These are phyloP conservation scores for Rhizopogon vesiculosus DNA, from an alignment of 768 basidiomycete genomes.

Conservation along the genomic window DNA sequence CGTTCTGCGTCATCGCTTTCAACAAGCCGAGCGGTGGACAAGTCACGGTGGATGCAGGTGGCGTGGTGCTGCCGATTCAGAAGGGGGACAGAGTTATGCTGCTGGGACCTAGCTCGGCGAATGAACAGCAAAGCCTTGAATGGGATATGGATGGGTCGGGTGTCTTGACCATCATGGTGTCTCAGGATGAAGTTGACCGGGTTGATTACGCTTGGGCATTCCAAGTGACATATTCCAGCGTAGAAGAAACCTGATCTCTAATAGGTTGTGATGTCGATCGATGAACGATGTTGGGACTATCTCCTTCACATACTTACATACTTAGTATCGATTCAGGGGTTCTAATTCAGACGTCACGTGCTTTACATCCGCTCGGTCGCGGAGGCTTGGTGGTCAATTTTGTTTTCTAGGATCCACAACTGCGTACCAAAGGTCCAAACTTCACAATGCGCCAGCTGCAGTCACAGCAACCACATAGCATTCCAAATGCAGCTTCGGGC, in stretches of 20 bases:
- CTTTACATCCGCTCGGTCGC: neutral
- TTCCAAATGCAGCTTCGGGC: no score
- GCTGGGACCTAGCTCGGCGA: slow-evolving; percentile 26
- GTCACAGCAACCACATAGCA: no score
- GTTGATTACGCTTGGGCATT: slow-evolving; percentile 39
- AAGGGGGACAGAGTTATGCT: slow-evolving; percentile 37
- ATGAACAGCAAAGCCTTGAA: slow-evolving; percentile 12
- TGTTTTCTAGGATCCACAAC: neutral
- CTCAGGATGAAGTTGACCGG: slow-evolving; percentile 15
- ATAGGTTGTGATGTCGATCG: no score
- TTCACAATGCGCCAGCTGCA: no score
- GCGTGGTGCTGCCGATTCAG: slow-evolving; percentile 37
- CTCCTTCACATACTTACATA: no score
- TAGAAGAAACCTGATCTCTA: neutral
- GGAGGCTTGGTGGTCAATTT: neutral
- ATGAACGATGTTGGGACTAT: no score
- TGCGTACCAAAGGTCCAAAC: no score
- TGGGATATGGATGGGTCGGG: slow-evolving; percentile 30
- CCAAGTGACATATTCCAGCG: slow-evolving; percentile 26
- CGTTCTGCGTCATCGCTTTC: slow-evolving; percentile 48
- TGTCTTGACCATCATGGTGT: slow-evolving; percentile 24
- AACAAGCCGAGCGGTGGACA: slow-evolving; percentile 27
- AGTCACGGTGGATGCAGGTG: slow-evolving; percentile 29
- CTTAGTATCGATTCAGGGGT: no score
- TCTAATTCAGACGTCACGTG: neutral